phyloP scores from a whole-genome alignment of 495 filamentous ascomycete genomes.

The Aspergillus wentii region DNA sequence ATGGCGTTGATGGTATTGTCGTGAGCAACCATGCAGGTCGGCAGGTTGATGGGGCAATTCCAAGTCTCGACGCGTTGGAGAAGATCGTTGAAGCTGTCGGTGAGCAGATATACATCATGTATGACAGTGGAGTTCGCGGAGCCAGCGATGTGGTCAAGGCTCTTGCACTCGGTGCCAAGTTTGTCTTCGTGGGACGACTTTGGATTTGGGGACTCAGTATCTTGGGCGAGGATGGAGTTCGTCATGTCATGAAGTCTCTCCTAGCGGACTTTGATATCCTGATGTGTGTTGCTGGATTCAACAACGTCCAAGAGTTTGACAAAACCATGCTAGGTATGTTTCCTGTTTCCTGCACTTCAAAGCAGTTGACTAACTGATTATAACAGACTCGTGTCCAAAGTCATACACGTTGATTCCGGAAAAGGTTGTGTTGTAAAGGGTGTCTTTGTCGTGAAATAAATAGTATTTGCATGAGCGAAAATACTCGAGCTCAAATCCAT shows the following conservation, averaged over 20 bases:
- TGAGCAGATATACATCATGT: slow-evolving; percentile 51
- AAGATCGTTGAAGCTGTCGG: slow-evolving; percentile 51
- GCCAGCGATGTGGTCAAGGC: slow-evolving; percentile 59
- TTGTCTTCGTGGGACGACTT: slow-evolving; percentile 58
- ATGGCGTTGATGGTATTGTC: slow-evolving; percentile 51
- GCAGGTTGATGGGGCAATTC: slow-evolving; percentile 59
- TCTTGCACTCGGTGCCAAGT: slow-evolving; percentile 57
- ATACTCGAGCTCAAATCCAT: no score
- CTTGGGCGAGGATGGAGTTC: slow-evolving; percentile 55
- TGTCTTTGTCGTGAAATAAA: no score
- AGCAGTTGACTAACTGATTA: no score
- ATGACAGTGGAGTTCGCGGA: slow-evolving; percentile 55
- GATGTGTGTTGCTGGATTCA: slow-evolving; percentile 60
- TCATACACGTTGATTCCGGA: slow-evolving; percentile 37
- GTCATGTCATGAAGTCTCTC: slow-evolving; percentile 61
- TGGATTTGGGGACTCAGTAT: slow-evolving; percentile 60
- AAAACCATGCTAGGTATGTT: slow-evolving; percentile 29
- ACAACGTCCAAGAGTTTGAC: slow-evolving; percentile 48
- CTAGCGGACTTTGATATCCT: slow-evolving; percentile 64
- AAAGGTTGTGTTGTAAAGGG: slow-evolving; percentile 27
- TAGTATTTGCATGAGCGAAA: no score
- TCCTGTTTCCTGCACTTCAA: slow-evolving; percentile 1
- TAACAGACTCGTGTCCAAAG: slow-evolving; percentile 39
- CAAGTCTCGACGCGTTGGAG: slow-evolving; percentile 56
- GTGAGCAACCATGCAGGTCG: slow-evolving; percentile 59